These are phyloP conservation scores for Pseudognaphalium luteoalbum DNA, from an alignment of 129 eudicot species.

Conservation along the genomic window DNA sequence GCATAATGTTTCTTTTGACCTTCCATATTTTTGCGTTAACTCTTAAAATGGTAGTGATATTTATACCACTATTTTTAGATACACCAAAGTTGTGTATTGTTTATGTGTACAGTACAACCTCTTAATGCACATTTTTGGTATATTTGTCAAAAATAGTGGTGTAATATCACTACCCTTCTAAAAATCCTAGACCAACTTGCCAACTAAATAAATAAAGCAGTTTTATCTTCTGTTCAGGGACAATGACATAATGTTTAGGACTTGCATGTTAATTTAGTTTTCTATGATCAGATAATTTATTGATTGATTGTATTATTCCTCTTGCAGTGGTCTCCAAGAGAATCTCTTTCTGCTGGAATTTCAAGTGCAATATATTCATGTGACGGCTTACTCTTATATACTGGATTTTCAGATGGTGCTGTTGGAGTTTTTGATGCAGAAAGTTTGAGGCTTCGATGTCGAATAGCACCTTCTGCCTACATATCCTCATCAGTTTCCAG, in stretches of 20 bases:
- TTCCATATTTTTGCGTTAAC: background rate
- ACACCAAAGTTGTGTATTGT: too few species aligned
- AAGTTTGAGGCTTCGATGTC: constrained; percentile 30
- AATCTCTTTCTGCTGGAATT: constrained; percentile 68
- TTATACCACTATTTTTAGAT: too few species aligned
- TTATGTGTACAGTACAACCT: too few species aligned
- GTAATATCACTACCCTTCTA: too few species aligned
- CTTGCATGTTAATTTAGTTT: background rate
- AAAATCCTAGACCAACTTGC: background rate
- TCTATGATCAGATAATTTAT: background rate
- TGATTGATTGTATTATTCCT: background rate
- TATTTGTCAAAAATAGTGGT: too few species aligned
- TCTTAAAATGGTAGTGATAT: too few species aligned
- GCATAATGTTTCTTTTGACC: background rate
- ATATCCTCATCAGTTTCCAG: constrained; percentile 60
- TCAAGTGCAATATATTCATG: constrained; percentile 80
- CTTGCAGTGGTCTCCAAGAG: constrained; percentile 71
- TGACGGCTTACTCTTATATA: constrained; percentile 57
- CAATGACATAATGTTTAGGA: background rate
- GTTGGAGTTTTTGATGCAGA: constrained; percentile 66
- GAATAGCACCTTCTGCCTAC: constrained; percentile 73
- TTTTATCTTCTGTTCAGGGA: constrained; percentile 2
- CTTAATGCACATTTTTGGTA: too few species aligned
- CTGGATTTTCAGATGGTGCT: constrained; percentile 83
- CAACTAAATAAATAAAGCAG: background rate